A percentile compares a stretch with the other conserved stretches of the same genome.
phyloP scores from a whole-genome alignment of 108 stramenopile species.

The Schizochytrium sp. region DNA sequence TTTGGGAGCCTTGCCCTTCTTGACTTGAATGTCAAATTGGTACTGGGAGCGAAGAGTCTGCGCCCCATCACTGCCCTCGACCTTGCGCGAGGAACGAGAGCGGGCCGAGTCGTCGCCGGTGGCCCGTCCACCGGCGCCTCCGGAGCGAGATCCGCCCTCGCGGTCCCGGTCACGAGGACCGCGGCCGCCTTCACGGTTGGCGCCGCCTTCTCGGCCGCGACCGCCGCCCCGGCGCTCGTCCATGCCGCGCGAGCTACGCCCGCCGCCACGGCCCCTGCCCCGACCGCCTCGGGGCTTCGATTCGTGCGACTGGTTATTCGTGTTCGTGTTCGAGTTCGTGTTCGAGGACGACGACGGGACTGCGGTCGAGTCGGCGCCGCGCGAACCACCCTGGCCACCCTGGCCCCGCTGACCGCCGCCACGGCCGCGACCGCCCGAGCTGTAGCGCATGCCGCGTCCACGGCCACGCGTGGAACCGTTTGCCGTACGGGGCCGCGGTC shows the following conservation, averaged over 20 bases:
- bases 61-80: slow-evolving; percentile 4
- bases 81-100: neutral
- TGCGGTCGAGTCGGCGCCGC: neutral
- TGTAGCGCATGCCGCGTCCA: neutral
- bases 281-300: neutral
- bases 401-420: neutral
- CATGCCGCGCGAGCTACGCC: neutral
- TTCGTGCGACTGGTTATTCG: neutral
- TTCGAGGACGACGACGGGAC: neutral
- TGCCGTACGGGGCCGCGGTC: neutral
- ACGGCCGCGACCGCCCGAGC: neutral
- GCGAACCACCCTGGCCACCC: neutral
- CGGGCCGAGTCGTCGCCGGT: neutral
- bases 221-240: neutral
- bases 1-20: neutral
- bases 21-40: neutral
- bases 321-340: neutral
- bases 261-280: neutral
- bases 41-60: neutral
- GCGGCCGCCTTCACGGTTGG: neutral
- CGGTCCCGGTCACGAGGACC: neutral
- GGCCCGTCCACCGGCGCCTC: neutral
- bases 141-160: neutral
- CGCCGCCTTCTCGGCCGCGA: neutral
- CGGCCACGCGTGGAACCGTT: neutral